Evolutionary conservation across 176 grass and related monocot species (phyloP), one percentile per base, ranked within the genome.

Genomic region (Aegilops tauschii): DNA sequence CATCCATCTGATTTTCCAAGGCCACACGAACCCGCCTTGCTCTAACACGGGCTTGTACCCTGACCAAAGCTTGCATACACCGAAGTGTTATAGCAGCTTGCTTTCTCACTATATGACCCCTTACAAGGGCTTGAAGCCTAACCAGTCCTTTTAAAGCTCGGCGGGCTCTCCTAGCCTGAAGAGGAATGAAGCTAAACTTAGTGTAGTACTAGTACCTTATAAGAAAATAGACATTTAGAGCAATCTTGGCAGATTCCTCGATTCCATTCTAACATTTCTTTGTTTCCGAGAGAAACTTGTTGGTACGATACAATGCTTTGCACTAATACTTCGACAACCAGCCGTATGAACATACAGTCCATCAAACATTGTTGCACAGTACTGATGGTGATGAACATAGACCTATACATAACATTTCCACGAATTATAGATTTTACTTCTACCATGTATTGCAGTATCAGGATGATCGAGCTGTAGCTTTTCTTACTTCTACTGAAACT

Each of bases 101-200:
- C 84, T 98, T 98, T 96, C 96, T 94, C 25, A 98, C 93, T 63
- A 94, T 91, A 87, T 98, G 88, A 80, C 96, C 96, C 83, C 96
- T 94, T 80, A 94, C 96, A 80, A 98, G 96, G 34, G 96, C 96
- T 77, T 98, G 96, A 81, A 98, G 89, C 87, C 93, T 98, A 68
- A 98, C 93, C 27, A 98, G 59, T 64, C 96, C 96, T 82, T 92
- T 98, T 70, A 98, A 87, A 87, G 93, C 93, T 80, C 93, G 85
- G 27, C 93, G 90, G 31, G 96, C 96, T 89, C 96, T 87, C 91
- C 93, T 94, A 88, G 96, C 93, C 93, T 98, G 72, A 86, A 95
- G 83, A 85, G 68, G 61, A 82, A 65, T 58, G 37, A 85, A 88
- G 44, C 32, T 54, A 76, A 79, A 65, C 14, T 25, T 4, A 23